phyloP scores from a whole-genome alignment of 306 rosid genomes.

The Morella rubra region DNA sequence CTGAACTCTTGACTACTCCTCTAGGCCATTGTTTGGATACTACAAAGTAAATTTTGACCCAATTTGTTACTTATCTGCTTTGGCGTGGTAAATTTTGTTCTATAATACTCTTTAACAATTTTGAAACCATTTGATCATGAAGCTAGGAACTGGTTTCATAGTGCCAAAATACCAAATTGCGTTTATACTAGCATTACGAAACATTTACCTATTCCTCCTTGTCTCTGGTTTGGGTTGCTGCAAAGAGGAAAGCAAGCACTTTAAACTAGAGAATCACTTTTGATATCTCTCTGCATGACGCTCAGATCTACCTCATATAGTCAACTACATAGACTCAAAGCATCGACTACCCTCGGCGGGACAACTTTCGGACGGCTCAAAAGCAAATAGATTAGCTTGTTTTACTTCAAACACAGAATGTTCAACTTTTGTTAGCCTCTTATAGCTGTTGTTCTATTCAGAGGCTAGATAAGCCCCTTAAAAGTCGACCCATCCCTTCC shows the following conservation, averaged over 20 bases:
- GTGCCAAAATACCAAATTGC: background rate
- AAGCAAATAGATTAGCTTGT: conserved; percentile 4
- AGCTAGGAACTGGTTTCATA: background rate
- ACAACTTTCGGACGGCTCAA: too few species aligned
- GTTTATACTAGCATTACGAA: background rate
- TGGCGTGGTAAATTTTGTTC: too few species aligned
- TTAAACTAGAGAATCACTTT: too few species aligned
- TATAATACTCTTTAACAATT: conserved; percentile 18
- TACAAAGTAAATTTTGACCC: background rate
- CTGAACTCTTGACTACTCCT: conserved; percentile 45
- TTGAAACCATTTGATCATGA: background rate
- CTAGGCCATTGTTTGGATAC: background rate
- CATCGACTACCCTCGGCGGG: too few species aligned
- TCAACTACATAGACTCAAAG: too few species aligned
- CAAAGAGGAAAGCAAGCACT: too few species aligned
- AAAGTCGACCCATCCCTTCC: conserved; percentile 4
- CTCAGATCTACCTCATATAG: too few species aligned
- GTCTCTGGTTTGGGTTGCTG: background rate
- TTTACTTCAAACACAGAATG: conserved; percentile 17
- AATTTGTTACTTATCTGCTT: background rate
- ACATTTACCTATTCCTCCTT: background rate
- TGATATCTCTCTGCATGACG: too few species aligned
- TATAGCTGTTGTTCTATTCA: background rate
- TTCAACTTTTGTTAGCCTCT: conserved; percentile 5
- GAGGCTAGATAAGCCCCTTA: conserved; percentile 14